A percentile compares a stretch with the other conserved stretches of the same genome.
These are phyloP conservation scores for Verbena officinalis DNA, from an alignment of 257 asterid species.

Conservation along the genomic window DNA sequence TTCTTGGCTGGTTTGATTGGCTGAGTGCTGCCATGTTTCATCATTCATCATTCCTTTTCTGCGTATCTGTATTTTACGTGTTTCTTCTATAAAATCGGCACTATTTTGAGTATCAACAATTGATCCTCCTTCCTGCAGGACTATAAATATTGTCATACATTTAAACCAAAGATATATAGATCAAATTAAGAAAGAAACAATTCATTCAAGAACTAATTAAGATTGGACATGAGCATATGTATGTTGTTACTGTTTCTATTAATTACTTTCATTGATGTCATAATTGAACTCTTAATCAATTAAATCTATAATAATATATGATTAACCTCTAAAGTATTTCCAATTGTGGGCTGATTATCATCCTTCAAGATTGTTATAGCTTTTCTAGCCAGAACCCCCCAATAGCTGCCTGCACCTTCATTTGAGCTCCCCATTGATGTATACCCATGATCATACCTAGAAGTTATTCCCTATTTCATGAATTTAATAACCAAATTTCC, in stretches of 20 bases:
- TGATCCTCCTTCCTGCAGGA: slow-evolving; percentile 78
- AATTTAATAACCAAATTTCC: no score
- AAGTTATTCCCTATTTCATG: slow-evolving; percentile 42
- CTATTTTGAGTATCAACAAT: slow-evolving; percentile 58
- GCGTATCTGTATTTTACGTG: slow-evolving; percentile 60
- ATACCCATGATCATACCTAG: no score
- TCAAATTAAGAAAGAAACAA: slow-evolving; percentile 17
- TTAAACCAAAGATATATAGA: no score
- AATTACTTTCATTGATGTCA: no score
- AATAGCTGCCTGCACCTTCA: slow-evolving; percentile 64
- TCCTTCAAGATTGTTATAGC: slow-evolving; percentile 62
- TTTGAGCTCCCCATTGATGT: slow-evolving; percentile 59
- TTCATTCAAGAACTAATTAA: slow-evolving; percentile 4
- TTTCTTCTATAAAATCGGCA: slow-evolving; percentile 62
- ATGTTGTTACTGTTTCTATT: no score
- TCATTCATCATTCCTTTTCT: slow-evolving; percentile 48
- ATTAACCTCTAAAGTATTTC: slow-evolving; percentile 72
- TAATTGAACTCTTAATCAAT: no score
- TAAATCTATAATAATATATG: no score
- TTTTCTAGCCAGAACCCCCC: slow-evolving; percentile 95
- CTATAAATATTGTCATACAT: no score
- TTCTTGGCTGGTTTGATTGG: slow-evolving; percentile 60
- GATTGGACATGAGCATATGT: no score
- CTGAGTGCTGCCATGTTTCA: slow-evolving; percentile 36
- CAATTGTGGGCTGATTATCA: no score